These are phyloP conservation scores for Hypholoma sublateritium DNA, from an alignment of 768 basidiomycete genomes.

Conservation along the genomic window DNA sequence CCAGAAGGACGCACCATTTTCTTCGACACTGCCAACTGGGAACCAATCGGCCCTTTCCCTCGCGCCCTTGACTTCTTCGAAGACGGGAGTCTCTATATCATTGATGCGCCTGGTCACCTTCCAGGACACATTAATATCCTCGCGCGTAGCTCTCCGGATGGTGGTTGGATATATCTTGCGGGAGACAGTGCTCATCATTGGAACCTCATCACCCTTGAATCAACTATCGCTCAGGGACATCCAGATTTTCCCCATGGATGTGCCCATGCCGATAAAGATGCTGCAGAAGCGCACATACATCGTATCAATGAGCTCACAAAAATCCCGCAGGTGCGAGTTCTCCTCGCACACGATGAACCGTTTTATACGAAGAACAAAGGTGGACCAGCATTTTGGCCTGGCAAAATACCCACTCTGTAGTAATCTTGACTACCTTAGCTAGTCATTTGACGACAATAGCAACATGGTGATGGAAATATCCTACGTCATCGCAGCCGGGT, in stretches of 20 bases:
- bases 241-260: conserved; percentile 31
- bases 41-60: conserved; percentile 50
- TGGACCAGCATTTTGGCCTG: conserved; percentile 28
- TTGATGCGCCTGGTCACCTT: conserved; percentile 58
- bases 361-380: conserved; percentile 51
- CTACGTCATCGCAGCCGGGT: too few species aligned
- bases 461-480: too few species aligned
- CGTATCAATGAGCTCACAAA: conserved; percentile 36
- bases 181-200: conserved; percentile 59
- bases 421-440: too few species aligned
- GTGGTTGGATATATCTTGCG: conserved; percentile 55
- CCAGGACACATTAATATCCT: conserved; percentile 55
- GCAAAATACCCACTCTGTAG: conserved; percentile 1
- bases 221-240: conserved; percentile 32
- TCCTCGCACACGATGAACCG: conserved; percentile 52
- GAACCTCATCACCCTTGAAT: conserved; percentile 47
- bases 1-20: conserved; percentile 39
- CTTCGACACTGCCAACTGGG: conserved; percentile 30
- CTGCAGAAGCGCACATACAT: conserved; percentile 40
- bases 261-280: conserved; percentile 42
- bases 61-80: conserved; percentile 51
- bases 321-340: conserved; percentile 40
- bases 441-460: too few species aligned
- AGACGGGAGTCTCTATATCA: conserved; percentile 57
- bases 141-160: conserved; percentile 51